Base-by-base conservation (phyloP, 208 protist species). In the Wallacemonas sp. region DNA sequence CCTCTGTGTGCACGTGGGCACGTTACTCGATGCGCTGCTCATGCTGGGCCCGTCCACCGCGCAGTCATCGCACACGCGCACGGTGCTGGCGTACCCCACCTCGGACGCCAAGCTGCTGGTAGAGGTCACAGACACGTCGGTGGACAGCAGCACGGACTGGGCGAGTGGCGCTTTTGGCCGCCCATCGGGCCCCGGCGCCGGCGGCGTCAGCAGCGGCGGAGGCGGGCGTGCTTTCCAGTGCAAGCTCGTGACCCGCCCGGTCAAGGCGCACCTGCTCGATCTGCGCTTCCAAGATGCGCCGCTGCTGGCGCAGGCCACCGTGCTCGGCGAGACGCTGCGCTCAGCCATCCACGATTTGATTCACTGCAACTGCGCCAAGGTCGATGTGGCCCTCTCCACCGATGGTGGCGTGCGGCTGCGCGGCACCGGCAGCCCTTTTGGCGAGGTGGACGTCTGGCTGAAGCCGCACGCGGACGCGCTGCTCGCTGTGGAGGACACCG, bases 1-100 rank as follows among this genome's bases (percentile, higher is more conserved):
- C 41, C 84, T 93, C 36, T 57, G 69, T 10, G 67, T 92, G 28
- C 86, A 93, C 61, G 65, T 95, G 14, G 72, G 69, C 1, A 85
- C 82, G 12, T 62, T 95, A n/a, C 61, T 89, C 3, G 83, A 91
- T 31, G 82, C 90, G 25, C 54, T 95, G 36, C 71, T 90, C 36
- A 65, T 95, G 54, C 72, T 83, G 8, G 88, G 87, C n/a, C 67
- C 65, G 14, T 16, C 14, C 14, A 61, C 67, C 3, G 67, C 84
- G 7, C 31, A 57, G 16, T 65, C 67, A 0, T n/a, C 41, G 23
- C 46, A 72, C 20, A 79, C 75, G 5, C 36, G 66, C 23, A 59
- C 83, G 49, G 62, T 79, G 2, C 66, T 95, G 1, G 80, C 79
- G 20, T 92, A 89, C 67, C 76, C 79, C 1, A 72, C 72, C 7